Base-by-base conservation (phyloP, 768 basidiomycete species). In the Tricholoma terreum region DNA sequence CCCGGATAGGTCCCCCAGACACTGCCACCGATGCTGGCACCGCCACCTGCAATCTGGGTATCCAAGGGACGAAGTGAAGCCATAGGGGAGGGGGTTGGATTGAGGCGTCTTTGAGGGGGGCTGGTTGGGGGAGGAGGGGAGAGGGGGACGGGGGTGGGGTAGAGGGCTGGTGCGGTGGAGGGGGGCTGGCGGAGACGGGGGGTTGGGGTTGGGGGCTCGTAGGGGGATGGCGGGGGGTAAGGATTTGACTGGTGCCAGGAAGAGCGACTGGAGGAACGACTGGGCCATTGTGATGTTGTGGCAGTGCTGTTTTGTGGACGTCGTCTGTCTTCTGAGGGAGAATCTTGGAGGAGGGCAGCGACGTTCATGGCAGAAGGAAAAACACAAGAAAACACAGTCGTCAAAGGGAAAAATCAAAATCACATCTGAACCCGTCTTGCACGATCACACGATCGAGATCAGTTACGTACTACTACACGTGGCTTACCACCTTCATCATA, bases 191-290 rank as follows among this genome's bases (percentile, higher is more conserved):
- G 53, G 50, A 19, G 53, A 27, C 31, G 52, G 50, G 31, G 56
- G 53, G 35, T 54, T 51, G 45, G 57, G 17, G 43, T 31, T n/a
- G 27, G 22, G 6, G 42, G 11, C 56, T 55, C 64, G 51, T 46
- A 62, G 54, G 48, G 66, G 49, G 61, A 63, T 48, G 43, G 57
- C 15, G 62, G 56, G 51, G 66, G 54, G 60, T 63, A 54, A 45
- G 61, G 19, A 58, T 64, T 58, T 52, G 59, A 40, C 57, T 46
- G 38, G 68, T 56, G 55, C 55, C 22, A 50, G 43, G 22, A 34
- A 14, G 83, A 90, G 87, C 88, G n/a, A 83, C 80, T 60, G n/a
- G n/a, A 83, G 85, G 2, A 89, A 90, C 59, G 88, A 89, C 59
- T 90, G 89, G 30, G 54, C 54, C 36, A 50, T 50, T 35, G 38